Evolutionary conservation across 2,329 filamentous ascomycete genomes (phyloP).

Genomic region (Trichoderma hamatum): DNA sequence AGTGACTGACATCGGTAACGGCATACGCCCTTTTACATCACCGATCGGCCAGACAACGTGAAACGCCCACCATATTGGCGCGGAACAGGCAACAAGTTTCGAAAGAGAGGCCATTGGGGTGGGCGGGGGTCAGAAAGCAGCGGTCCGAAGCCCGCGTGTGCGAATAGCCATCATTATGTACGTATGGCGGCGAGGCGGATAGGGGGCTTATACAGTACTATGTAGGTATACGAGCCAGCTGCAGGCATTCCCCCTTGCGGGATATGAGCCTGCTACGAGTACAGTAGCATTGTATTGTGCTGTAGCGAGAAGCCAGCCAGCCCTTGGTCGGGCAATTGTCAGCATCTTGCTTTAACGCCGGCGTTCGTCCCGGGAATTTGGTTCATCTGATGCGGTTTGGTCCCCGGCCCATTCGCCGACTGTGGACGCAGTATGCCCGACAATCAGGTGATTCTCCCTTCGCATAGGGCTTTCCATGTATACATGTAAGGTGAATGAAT

Average conservation of each 20-base stretch:
- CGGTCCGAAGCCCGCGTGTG: slow-evolving; percentile 1
- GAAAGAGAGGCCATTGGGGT: slow-evolving; percentile 31
- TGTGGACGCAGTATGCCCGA: neutral
- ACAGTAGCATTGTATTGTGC: neutral
- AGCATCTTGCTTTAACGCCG: slow-evolving; percentile 25
- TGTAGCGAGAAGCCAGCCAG: neutral
- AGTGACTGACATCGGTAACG: neutral
- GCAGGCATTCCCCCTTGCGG: neutral
- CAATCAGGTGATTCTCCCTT: slow-evolving; percentile 6
- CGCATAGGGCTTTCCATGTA: neutral
- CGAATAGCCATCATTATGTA: slow-evolving; percentile 10
- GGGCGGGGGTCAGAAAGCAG: neutral
- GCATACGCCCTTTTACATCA: slow-evolving; percentile 3
- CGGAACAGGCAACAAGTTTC: slow-evolving; percentile 22
- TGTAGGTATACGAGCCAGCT: neutral
- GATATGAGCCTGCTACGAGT: neutral
- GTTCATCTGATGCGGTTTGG: slow-evolving; percentile 13
- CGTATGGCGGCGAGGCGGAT: neutral
- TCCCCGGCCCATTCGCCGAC: slow-evolving; percentile 11
- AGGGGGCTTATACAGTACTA: neutral
- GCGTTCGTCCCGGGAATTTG: slow-evolving; percentile 19
- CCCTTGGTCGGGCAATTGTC: slow-evolving; percentile 19
- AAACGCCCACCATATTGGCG: slow-evolving; percentile 13
- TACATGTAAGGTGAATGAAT: neutral
- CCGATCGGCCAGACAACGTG: slow-evolving; percentile 15